These are phyloP conservation scores for Suillus subalutaceus DNA, from an alignment of 768 basidiomycete genomes.

Conservation along the genomic window DNA sequence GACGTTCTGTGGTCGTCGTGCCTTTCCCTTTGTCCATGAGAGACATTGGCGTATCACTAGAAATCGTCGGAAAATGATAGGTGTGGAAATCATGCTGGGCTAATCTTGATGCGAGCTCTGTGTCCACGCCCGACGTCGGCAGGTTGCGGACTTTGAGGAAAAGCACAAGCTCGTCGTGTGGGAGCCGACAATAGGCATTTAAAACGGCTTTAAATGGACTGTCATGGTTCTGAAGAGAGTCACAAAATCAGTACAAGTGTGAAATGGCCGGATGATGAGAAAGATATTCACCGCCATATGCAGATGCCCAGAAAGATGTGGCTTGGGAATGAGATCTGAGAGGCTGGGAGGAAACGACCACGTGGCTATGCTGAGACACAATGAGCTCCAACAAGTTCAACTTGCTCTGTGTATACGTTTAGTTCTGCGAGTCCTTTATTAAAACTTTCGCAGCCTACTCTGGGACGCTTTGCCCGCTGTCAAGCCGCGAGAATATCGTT, in stretches of 20 bases:
- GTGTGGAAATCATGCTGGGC: conserved; percentile 76
- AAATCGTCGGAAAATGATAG: conserved; percentile 55
- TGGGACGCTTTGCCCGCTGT: background rate
- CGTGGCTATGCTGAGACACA: conserved; percentile 5
- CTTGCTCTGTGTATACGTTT: too few species aligned
- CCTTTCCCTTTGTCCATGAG: conserved; percentile 23
- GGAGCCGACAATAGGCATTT: conserved; percentile 70
- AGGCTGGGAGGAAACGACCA: background rate
- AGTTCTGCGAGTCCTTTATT: background rate
- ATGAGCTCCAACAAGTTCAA: background rate
- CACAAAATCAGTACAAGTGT: conserved; percentile 33
- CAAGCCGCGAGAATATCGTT: background rate
- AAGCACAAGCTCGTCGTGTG: conserved; percentile 67
- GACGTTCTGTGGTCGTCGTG: conserved; percentile 35
- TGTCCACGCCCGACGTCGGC: conserved; percentile 62
- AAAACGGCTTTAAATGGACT: conserved; percentile 49
- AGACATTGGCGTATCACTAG: conserved; percentile 33
- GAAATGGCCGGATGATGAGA: conserved; percentile 16
- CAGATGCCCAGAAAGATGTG: conserved; percentile 7
- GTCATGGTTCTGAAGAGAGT: conserved; percentile 26
- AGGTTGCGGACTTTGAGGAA: conserved; percentile 76
- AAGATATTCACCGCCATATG: conserved; percentile 44
- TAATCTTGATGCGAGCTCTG: conserved; percentile 70
- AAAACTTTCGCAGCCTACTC: background rate
- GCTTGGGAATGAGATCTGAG: conserved; percentile 8